These are phyloP conservation scores for Xylaria flabelliformis DNA, from an alignment of 495 filamentous ascomycete species.

Conservation along the genomic window DNA sequence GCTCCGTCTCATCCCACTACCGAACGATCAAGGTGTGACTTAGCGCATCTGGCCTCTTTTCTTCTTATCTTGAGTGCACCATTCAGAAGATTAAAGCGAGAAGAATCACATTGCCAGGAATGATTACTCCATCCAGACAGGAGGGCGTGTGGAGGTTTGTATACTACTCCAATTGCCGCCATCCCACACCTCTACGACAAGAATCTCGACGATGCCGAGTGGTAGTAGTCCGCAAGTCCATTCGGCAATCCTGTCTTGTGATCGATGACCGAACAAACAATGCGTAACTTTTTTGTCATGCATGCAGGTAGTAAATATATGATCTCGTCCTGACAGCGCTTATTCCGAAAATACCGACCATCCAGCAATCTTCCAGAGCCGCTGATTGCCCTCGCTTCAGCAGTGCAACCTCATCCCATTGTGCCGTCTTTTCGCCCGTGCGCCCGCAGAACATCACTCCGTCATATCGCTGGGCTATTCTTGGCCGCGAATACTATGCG, in stretches of 20 bases:
- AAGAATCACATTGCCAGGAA: background rate
- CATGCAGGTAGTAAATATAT: background rate
- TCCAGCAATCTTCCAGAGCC: conserved; percentile 25
- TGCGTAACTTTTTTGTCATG: background rate
- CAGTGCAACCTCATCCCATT: conserved; percentile 21
- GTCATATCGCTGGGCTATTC: conserved; percentile 5
- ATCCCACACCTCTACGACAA: background rate
- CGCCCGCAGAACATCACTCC: conserved; percentile 4
- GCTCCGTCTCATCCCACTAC: background rate
- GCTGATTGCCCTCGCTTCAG: conserved; percentile 28
- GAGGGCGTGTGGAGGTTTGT: background rate
- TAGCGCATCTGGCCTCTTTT: background rate
- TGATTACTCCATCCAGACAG: background rate
- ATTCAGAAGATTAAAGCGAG: background rate
- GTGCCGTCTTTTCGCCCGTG: background rate
- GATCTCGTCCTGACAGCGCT: conserved; percentile 13
- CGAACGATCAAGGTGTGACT: background rate
- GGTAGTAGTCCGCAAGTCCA: background rate
- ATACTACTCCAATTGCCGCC: background rate
- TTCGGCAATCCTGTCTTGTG: background rate
- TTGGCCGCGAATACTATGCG: conserved; percentile 15
- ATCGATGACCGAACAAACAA: background rate
- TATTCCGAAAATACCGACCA: conserved; percentile 29
- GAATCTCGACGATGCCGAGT: background rate
- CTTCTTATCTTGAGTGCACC: background rate